These are phyloP conservation scores for Raphidocelis subcapitata DNA, from an alignment of 139 green algal species.

Conservation along the genomic window DNA sequence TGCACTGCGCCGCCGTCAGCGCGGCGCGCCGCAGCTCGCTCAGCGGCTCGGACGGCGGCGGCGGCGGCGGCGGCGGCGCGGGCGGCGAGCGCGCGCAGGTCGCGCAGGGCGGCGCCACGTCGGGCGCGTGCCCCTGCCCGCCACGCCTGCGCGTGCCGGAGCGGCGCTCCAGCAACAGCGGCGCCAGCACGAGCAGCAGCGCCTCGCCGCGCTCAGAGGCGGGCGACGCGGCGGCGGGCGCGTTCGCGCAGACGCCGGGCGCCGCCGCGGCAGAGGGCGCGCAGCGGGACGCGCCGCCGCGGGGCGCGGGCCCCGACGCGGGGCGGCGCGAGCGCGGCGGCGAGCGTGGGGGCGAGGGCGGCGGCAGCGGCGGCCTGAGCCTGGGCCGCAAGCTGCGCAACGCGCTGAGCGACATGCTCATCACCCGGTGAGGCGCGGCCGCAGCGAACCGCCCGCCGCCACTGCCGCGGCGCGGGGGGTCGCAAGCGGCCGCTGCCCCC, in stretches of 20 bases:
- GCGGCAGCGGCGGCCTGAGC: conserved; percentile 7
- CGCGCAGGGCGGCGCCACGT: background rate
- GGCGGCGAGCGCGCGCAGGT: background rate
- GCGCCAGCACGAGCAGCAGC: background rate
- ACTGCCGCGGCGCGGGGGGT: no score
- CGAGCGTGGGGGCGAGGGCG: background rate
- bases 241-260: background rate
- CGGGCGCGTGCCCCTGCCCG: background rate
- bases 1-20: conserved; percentile 86
- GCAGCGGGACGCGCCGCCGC: background rate
- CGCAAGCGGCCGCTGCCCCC: no score
- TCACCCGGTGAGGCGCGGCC: conserved; percentile 7
- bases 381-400: conserved; percentile 41
- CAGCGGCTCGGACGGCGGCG: background rate
- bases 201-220: background rate
- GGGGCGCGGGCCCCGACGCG: background rate
- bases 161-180: background rate
- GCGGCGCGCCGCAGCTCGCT: conserved; percentile 63
- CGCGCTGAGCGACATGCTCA: conserved; percentile 31
- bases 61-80: background rate
- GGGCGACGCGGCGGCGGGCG: background rate
- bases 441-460: no score
- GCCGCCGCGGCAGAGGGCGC: background rate
- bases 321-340: background rate
- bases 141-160: background rate